Base-by-base conservation (phyloP, 1,284 basidiomycete genomes). In the Earliella scabrosa region DNA sequence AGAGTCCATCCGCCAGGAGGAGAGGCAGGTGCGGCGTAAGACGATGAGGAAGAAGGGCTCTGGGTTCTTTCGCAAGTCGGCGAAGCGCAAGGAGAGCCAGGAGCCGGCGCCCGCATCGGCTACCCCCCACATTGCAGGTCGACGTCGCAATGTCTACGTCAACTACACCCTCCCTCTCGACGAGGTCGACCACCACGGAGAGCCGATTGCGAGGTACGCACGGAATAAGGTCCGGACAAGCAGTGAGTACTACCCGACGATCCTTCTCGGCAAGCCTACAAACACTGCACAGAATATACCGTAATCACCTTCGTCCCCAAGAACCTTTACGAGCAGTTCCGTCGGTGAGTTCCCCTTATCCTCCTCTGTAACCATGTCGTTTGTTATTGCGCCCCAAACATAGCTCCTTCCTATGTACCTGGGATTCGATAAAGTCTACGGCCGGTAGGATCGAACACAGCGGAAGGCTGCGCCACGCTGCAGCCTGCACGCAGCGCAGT, bases 191-290 rank as follows among this genome's bases (percentile, higher is more conserved):
- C 73, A 78, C 20, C 72, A 86, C 50, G 92, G 94, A 29, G 92
- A 98, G 60, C 95, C 95, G 0, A 73, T 83, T 44, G 83, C 77
- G 34, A 82, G 82, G 26, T 98, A 96, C 75, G 85, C 86, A 31
- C 80, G 96, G 64, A 98, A 98, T 74, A 98, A 98, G 82, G 95
- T 98, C 57, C 82, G 92, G 67, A 98, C 96, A 41, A 92, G 90
- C 64, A 97, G 91, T 93, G 72, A 75, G 90, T 87, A 23, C 32
- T 16, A 8, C 46, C 35, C 16, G 14, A 21, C 2, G 21, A 27
- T 40, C 14, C 11, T 16, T 29, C 39, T 34, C 41, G 36, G 21
- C 56, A 14, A 21, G 49, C 50, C 27, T 47, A n/a, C 51, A 45
- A 50, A 48, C 26, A 21, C 53, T 39, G 27, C 34, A 38, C 70